Evolutionary conservation across 1,139 yeast genomes (phyloP).

Genomic region (Suhomyces bolitotheri): DNA sequence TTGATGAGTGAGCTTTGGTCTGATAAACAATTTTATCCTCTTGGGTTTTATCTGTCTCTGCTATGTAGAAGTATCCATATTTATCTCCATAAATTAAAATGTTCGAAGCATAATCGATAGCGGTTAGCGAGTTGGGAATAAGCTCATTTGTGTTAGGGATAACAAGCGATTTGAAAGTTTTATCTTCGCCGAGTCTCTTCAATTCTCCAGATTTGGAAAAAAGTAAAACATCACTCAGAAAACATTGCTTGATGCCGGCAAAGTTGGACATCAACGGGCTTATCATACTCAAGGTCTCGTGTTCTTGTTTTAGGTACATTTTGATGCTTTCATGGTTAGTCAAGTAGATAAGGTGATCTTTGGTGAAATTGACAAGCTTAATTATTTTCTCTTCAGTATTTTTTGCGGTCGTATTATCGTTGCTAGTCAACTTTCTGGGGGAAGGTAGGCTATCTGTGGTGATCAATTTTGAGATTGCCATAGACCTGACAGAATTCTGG

Average conservation of each 20-base stretch:
- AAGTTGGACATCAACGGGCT: conserved; percentile 37
- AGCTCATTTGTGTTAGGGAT: conserved; percentile 28
- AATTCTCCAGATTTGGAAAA: conserved; percentile 46
- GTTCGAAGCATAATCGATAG: conserved; percentile 26
- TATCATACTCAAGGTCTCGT: conserved; percentile 20
- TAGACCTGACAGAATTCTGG: neutral
- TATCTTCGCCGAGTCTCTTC: conserved; percentile 22
- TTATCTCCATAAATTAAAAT: conserved; percentile 48
- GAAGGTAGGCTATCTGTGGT: neutral
- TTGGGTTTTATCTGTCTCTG: conserved; percentile 13
- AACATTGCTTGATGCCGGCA: conserved; percentile 37
- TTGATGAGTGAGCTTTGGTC: conserved; percentile 51
- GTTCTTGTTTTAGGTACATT: conserved; percentile 19
- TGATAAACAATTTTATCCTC: conserved; percentile 18
- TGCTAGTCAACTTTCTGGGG: neutral
- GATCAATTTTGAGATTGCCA: conserved; percentile 9
- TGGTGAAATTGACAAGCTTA: neutral
- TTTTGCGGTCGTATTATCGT: neutral
- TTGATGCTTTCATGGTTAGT: conserved; percentile 19
- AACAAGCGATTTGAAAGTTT: conserved; percentile 13
- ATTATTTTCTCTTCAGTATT: neutral
- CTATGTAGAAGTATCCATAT: conserved; percentile 41
- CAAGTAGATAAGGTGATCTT: conserved; percentile 7
- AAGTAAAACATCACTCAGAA: conserved; percentile 29
- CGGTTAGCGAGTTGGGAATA: conserved; percentile 29